A percentile compares a stretch with the other conserved stretches of the same genome.
Conservation (phyloP, 2,329 filamentous ascomycete species). For the Endocalyx cinctus region DNA sequence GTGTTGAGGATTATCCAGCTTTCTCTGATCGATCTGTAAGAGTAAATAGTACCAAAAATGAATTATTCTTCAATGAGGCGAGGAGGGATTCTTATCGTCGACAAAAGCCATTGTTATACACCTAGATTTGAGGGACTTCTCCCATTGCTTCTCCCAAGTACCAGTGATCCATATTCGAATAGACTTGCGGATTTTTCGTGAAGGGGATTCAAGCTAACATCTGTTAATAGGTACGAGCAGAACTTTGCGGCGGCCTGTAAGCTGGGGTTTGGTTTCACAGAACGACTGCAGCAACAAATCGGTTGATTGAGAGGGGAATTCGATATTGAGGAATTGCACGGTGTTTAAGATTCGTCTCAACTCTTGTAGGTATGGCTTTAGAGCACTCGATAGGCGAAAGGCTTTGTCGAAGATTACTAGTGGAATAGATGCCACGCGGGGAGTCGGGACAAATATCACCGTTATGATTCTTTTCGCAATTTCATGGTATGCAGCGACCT, state of each 20-base stretch:
- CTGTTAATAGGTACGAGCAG: constrained; percentile 20
- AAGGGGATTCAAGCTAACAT: constrained; percentile 19
- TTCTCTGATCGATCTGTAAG: too few species aligned
- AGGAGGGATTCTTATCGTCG: constrained; percentile 5
- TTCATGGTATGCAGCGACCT: constrained; percentile 8
- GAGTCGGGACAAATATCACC: constrained; percentile 28
- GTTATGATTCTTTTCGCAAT: constrained; percentile 17
- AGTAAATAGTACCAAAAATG: constrained; percentile 2
- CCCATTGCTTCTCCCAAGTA: constrained; percentile 5
- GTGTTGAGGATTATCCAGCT: constrained; percentile 2
- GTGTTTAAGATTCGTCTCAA: constrained; percentile 14
- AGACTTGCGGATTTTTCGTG: constrained; percentile 20
- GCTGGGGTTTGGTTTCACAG: constrained; percentile 20
- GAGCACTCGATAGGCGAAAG: constrained; percentile 10
- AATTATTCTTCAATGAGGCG: constrained; percentile 3
- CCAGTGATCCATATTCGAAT: constrained; percentile 6
- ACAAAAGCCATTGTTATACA: constrained; percentile 5
- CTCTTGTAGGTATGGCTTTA: constrained; percentile 18
- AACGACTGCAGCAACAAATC: constrained; percentile 21
- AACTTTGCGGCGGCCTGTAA: constrained; percentile 1
- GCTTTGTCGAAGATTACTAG: constrained; percentile 21
- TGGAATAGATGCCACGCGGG: constrained; percentile 25
- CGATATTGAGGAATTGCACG: constrained; percentile 21
- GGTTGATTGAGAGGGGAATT: constrained; percentile 17
- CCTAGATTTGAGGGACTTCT: background rate